Conservation (phyloP, 345 rosid genomes). For the Sisymbrium irio region DNA sequence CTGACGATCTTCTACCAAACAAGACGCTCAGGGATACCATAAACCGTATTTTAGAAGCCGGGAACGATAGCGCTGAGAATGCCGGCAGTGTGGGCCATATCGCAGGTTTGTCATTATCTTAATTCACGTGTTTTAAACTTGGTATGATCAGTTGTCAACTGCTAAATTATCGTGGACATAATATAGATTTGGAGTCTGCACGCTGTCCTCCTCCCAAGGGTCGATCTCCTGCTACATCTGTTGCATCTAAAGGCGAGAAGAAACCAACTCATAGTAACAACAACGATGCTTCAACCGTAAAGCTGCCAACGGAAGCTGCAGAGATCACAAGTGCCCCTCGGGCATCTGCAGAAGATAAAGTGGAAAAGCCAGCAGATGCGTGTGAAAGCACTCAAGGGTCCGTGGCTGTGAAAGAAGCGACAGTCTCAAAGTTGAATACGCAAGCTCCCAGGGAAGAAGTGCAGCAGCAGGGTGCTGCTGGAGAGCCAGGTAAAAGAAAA, state of each 20-base stretch:
- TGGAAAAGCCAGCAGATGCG: slow-evolving; percentile 47
- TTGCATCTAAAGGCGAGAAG: slow-evolving; percentile 72
- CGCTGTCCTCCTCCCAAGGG: slow-evolving; percentile 60
- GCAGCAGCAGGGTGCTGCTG: slow-evolving; percentile 60
- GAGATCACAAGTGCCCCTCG: slow-evolving; percentile 47
- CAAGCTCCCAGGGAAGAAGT: slow-evolving; percentile 62
- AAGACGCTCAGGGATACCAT: slow-evolving; percentile 93
- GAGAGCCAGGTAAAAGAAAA: slow-evolving; percentile 61
- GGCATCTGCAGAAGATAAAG: slow-evolving; percentile 43
- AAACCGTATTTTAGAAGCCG: slow-evolving; percentile 88
- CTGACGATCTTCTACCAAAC: slow-evolving; percentile 97
- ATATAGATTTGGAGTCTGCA: slow-evolving; percentile 77
- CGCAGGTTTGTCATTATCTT: slow-evolving; percentile 55
- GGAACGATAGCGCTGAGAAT: slow-evolving; percentile 82
- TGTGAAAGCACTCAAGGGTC: slow-evolving; percentile 75
- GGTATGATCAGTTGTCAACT: neutral
- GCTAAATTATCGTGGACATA: slow-evolving; percentile 9
- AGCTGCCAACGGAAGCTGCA: slow-evolving; percentile 40
- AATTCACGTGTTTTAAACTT: slow-evolving; percentile 1
- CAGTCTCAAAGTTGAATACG: slow-evolving; percentile 63
- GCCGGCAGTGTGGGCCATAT: slow-evolving; percentile 78
- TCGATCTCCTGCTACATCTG: slow-evolving; percentile 77
- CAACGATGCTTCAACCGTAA: slow-evolving; percentile 41
- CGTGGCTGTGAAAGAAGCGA: slow-evolving; percentile 58
- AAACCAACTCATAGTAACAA: slow-evolving; percentile 53